A percentile compares a stretch with the other conserved stretches of the same genome.
phyloP scores from a whole-genome alignment of 2,329 filamentous ascomycete genomes.

The Aspergillus costaricaensis region DNA sequence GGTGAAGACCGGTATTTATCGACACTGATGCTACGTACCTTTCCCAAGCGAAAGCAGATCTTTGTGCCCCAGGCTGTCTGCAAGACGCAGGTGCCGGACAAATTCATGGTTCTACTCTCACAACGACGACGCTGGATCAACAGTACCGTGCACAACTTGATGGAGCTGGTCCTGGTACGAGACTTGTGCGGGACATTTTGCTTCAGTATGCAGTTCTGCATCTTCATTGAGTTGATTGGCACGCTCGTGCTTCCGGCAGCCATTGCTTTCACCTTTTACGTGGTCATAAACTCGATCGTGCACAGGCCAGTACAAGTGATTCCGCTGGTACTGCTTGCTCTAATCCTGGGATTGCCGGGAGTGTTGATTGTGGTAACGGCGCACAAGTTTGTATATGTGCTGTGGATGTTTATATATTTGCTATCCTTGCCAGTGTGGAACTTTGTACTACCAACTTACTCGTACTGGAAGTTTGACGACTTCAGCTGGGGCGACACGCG shows the following conservation, averaged over 20 bases:
- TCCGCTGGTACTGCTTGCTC: slow-evolving; percentile 79
- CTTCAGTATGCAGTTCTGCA: slow-evolving; percentile 99
- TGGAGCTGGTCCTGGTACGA: slow-evolving; percentile 92
- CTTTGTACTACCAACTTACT: slow-evolving; percentile 88
- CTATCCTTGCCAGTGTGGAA: slow-evolving; percentile 95
- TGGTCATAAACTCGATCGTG: slow-evolving; percentile 85
- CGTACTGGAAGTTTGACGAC: slow-evolving; percentile 99
- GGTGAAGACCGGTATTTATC: slow-evolving; percentile 95
- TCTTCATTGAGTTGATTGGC: slow-evolving; percentile 92
- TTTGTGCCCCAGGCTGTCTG: slow-evolving; percentile 98
- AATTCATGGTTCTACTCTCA: slow-evolving; percentile 88
- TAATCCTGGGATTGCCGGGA: slow-evolving; percentile 92
- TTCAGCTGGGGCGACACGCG: slow-evolving; percentile 99
- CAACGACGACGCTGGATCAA: slow-evolving; percentile 99
- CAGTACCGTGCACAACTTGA: slow-evolving; percentile 96
- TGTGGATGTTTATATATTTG: slow-evolving; percentile 98
- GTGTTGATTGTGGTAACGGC: slow-evolving; percentile 91
- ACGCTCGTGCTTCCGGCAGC: slow-evolving; percentile 94
- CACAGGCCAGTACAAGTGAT: slow-evolving; percentile 78
- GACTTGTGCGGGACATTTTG: slow-evolving; percentile 98
- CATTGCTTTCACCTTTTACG: slow-evolving; percentile 95
- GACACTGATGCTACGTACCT: slow-evolving; percentile 96
- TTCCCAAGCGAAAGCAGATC: slow-evolving; percentile 98
- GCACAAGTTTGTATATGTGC: slow-evolving; percentile 85
- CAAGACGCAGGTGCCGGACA: slow-evolving; percentile 94